Percentiles rank a stretch among this genome's conserved stretches.
These are phyloP conservation scores for Smittium mucronatum DNA, from an alignment of 371 early-diverging fungal genomes.

Conservation along the genomic window DNA sequence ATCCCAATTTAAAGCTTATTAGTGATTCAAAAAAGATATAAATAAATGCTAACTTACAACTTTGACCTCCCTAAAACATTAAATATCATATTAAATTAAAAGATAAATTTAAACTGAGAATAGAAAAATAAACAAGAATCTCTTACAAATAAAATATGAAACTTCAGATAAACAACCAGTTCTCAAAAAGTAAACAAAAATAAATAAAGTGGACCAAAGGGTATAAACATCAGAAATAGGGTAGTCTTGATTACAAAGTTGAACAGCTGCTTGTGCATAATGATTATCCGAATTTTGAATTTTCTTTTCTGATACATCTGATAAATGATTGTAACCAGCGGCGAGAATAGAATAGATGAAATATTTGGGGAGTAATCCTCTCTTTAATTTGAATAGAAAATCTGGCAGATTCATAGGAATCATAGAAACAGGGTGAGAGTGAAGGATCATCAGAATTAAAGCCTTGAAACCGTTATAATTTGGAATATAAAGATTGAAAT, in stretches of 20 bases:
- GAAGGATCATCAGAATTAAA: not conserved
- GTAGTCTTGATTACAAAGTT: not conserved
- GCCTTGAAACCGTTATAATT: too few relatives aligned
- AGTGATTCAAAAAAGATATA: too few relatives aligned
- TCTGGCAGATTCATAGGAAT: not conserved
- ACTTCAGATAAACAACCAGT: too few relatives aligned
- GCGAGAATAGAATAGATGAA: not conserved
- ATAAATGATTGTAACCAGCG: not conserved
- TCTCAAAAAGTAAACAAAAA: not conserved
- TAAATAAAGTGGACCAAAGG: not conserved
- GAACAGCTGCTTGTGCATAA: not conserved
- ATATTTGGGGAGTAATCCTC: not conserved
- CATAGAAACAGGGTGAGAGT: not conserved
- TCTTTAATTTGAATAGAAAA: not conserved
- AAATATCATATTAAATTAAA: too few relatives aligned
- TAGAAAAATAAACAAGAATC: too few relatives aligned
- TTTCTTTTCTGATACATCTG: not conserved
- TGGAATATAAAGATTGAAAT: too few relatives aligned
- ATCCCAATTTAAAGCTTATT: too few relatives aligned
- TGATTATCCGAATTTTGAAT: not conserved
- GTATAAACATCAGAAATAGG: not conserved
- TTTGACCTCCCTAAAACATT: too few relatives aligned
- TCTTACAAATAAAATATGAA: too few relatives aligned
- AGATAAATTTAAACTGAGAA: too few relatives aligned
- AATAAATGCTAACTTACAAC: too few relatives aligned